Base-by-base conservation (phyloP, 495 filamentous ascomycete genomes). In the Penicillium dipodomyicola region DNA sequence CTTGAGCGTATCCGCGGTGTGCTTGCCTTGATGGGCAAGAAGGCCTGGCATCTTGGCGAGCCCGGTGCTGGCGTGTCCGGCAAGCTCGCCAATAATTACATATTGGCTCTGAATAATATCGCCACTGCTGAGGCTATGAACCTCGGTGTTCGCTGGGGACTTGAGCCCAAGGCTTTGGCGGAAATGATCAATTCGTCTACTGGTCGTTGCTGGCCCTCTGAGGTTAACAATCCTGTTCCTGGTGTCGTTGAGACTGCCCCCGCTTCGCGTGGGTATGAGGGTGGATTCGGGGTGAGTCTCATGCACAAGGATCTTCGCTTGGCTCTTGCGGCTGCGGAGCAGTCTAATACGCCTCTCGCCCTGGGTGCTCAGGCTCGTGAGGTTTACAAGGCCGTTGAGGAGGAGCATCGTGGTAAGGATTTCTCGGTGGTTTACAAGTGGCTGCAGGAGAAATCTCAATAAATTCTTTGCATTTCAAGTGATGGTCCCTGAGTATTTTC, bases 121-220 rank as follows among this genome's bases (percentile, higher is more conserved):
- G 92, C 90, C 2, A 92, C 90, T 0, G 87, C 89, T 1, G 92
- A 97, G 71, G 92, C 90, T 1, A 96, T 97, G 92, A 91, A 92
- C 59, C 82, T 97, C 19, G 92, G 91, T 25, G 83, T 93, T 20
- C 84, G 83, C 58, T 90, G 87, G 80, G 92, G 92, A 2, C 80
- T 97, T 10, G 88, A 96, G 52, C 85, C 89, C 11, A 87, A 88
- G 64, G 83, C 84, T 1, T 73, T 97, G 14, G 89, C 88, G 2
- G 81, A 84, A 39, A 78, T 97, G 71, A 88, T 96, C 70, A 96
- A 94, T 67, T 82, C 86, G 19, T 90, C 87, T 46, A 95, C 90
- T 1, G 92, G 92, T 35, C 84, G 81, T 49, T 96, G 90, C 78
- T 97, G 92, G 92, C 89, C 91, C 8, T 91, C 85, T 56, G 92